phyloP scores from a whole-genome alignment of 2,329 filamentous ascomycete genomes.

The Emydomyces testavorans region DNA sequence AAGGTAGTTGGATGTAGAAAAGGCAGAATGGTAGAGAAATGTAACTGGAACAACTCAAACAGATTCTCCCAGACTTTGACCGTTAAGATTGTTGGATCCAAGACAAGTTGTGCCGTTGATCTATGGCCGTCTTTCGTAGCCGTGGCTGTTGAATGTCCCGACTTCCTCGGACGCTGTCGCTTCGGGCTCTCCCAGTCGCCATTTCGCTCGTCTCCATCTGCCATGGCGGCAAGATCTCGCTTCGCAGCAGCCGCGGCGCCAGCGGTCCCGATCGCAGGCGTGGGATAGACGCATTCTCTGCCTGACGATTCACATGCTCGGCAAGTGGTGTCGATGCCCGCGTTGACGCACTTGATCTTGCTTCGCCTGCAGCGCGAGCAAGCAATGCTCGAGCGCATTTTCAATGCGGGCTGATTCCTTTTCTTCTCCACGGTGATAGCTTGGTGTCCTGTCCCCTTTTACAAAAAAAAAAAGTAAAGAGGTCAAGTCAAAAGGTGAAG shows the following conservation, averaged over 20 bases:
- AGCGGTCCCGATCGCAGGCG: constrained; percentile 30
- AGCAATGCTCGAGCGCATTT: constrained; percentile 68
- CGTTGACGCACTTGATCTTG: constrained; percentile 81
- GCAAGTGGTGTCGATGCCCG: constrained; percentile 59
- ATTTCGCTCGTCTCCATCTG: constrained; percentile 10
- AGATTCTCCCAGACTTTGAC: constrained; percentile 46
- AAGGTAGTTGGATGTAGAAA: constrained; percentile 48
- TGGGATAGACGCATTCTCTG: constrained; percentile 61
- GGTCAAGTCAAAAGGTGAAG: no score
- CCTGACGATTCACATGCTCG: constrained; percentile 61
- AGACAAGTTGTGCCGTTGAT: constrained; percentile 28
- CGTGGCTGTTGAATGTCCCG: constrained; percentile 19
- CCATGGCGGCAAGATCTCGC: constrained; percentile 29
- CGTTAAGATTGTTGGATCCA: constrained; percentile 42
- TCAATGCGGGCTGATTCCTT: constrained; percentile 24
- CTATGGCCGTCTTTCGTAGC: constrained; percentile 23
- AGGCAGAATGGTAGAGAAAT: constrained; percentile 46
- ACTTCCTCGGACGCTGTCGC: constrained; percentile 31
- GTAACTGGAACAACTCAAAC: constrained; percentile 48
- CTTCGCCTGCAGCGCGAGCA: constrained; percentile 64
- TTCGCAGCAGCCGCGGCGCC: constrained; percentile 23
- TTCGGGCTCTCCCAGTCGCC: constrained; percentile 34
- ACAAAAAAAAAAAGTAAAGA: constrained; percentile 14
- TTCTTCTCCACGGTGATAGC: constrained; percentile 18
- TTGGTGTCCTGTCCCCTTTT: not conserved